Conservation (phyloP, 768 basidiomycete species). For the Mrakia hoshinonis region DNA sequence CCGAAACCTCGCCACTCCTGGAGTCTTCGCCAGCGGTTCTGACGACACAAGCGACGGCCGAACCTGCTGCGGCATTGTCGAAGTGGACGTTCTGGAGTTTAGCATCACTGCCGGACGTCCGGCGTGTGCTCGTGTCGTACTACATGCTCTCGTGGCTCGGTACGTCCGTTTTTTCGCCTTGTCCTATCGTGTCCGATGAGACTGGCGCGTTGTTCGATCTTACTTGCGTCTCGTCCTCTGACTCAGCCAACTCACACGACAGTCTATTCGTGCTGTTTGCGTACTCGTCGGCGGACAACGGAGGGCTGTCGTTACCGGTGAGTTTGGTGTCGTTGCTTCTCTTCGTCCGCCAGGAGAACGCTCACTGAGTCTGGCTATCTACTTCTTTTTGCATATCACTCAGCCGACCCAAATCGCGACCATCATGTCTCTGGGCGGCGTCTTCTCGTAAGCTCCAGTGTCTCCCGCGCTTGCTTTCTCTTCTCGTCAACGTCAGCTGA, state of each 20-base stretch:
- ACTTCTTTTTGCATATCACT: too few relatives aligned
- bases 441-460: neutral
- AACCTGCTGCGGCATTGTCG: neutral
- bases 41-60: too few relatives aligned
- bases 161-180: neutral
- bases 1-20: neutral
- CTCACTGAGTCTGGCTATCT: neutral
- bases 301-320: constrained; percentile 1
- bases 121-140: neutral
- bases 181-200: neutral
- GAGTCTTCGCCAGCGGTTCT: neutral
- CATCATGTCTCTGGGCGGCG: constrained; percentile 8
- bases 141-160: neutral
- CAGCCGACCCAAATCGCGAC: neutral
- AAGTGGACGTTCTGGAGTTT: neutral
- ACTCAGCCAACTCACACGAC: constrained; percentile 13
- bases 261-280: constrained; percentile 6
- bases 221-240: neutral
- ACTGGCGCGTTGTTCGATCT: too few relatives aligned
- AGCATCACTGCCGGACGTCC: neutral
- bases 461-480: neutral
- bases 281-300: neutral
- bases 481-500: neutral
- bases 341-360: neutral
- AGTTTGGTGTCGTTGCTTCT: neutral